Conservation (phyloP, 805 yeast species). For the Scheffersomyces coipomensis region DNA sequence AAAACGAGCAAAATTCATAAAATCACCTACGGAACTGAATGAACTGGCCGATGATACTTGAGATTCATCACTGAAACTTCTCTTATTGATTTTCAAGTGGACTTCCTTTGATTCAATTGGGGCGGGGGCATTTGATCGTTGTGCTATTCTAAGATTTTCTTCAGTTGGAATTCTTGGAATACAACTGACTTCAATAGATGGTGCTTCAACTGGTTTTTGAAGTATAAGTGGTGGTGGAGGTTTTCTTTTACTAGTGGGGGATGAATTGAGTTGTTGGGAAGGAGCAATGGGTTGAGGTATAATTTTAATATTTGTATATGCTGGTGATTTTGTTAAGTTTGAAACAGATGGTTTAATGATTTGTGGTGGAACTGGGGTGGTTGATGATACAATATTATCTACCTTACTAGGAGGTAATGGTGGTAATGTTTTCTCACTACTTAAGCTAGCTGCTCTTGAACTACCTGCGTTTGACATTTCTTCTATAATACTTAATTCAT, state of each 20-base stretch:
- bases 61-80: slow-evolving; percentile 39
- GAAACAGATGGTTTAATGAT: neutral
- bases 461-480: slow-evolving; percentile 30
- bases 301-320: neutral
- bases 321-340: neutral
- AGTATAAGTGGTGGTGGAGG: slow-evolving; percentile 4
- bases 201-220: neutral
- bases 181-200: neutral
- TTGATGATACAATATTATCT: neutral
- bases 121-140: slow-evolving; percentile 10
- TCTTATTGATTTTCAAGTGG: slow-evolving; percentile 14
- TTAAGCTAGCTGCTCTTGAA: slow-evolving; percentile 31
- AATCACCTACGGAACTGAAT: slow-evolving; percentile 33
- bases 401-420: slow-evolving; percentile 4
- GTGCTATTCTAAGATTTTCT: slow-evolving; percentile 8
- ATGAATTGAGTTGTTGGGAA: neutral
- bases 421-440: slow-evolving; percentile 11
- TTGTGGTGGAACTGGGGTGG: neutral
- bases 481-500: slow-evolving; percentile 43
- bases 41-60: slow-evolving; percentile 37
- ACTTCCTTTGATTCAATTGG: slow-evolving; percentile 5
- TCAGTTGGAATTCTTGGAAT: slow-evolving; percentile 10
- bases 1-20: slow-evolving; percentile 15
- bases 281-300: too few species aligned
- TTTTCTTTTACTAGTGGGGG: neutral